phyloP scores from a whole-genome alignment of 148 eudicot genomes.

The Camellia granthamiana region DNA sequence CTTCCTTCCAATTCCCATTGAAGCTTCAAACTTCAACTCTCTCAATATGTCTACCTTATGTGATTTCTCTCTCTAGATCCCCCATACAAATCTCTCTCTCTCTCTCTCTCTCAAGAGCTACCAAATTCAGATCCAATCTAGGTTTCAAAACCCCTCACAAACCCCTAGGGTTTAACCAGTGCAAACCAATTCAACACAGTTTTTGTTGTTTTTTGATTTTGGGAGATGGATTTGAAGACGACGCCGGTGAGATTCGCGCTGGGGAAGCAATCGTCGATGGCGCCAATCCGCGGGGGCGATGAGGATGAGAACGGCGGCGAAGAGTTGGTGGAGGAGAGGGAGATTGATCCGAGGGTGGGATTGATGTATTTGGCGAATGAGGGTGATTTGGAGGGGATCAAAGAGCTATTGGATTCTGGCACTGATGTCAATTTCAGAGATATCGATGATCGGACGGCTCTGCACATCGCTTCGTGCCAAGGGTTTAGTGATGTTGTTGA shows the following conservation, averaged over 20 bases:
- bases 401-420: constrained; percentile 54
- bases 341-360: constrained; percentile 51
- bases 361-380: constrained; percentile 72
- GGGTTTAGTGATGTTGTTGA: constrained; percentile 64
- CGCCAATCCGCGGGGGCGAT: constrained; percentile 28
- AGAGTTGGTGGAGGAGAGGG: constrained; percentile 18
- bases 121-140: background rate
- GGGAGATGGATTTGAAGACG: constrained; percentile 18
- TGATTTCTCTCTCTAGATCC: background rate
- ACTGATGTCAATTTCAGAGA: constrained; percentile 66
- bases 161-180: background rate
- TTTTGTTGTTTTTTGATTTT: background rate
- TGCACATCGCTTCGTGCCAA: constrained; percentile 84
- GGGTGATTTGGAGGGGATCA: constrained; percentile 72
- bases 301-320: constrained; percentile 22
- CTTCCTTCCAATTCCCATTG: no score
- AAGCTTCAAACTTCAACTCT: background rate
- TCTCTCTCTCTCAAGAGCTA: background rate
- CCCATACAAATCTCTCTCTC: background rate
- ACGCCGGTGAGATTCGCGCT: constrained; percentile 42
- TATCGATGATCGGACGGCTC: constrained; percentile 75
- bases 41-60: no score
- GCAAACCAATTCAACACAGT: background rate
- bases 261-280: constrained; percentile 69
- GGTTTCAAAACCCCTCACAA: background rate